These are phyloP conservation scores for Parascedosporium putredinis DNA, from an alignment of 2,329 filamentous ascomycete genomes.

Conservation along the genomic window DNA sequence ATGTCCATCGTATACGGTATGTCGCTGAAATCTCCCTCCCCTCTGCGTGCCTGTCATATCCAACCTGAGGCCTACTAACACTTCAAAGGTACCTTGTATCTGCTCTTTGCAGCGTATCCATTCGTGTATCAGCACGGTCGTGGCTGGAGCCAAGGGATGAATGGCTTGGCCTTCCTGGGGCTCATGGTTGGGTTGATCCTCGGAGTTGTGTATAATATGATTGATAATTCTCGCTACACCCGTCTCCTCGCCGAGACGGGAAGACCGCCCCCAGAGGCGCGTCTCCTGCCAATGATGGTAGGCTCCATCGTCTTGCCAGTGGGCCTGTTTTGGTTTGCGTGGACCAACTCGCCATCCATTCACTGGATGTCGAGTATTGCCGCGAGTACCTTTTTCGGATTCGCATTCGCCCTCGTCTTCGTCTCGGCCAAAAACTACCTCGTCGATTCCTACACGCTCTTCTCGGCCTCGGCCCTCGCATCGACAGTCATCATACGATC, in stretches of 20 bases:
- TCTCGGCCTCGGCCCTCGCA: constrained; percentile 64
- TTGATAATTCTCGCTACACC: constrained; percentile 43
- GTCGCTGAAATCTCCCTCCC: too few species aligned
- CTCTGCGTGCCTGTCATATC: too few species aligned
- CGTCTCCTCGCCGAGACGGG: constrained; percentile 30
- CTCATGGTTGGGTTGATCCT: constrained; percentile 52
- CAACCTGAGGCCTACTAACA: not conserved
- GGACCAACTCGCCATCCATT: constrained; percentile 45
- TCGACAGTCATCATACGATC: constrained; percentile 63
- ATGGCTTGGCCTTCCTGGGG: constrained; percentile 52
- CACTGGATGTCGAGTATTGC: constrained; percentile 46
- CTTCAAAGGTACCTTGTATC: constrained; percentile 31
- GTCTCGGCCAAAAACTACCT: constrained; percentile 55
- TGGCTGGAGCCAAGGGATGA: constrained; percentile 46
- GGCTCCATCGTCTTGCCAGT: constrained; percentile 48
- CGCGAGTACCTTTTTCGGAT: constrained; percentile 38
- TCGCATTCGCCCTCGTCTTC: constrained; percentile 53
- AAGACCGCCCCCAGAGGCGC: constrained; percentile 51
- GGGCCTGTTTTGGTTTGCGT: constrained; percentile 56
- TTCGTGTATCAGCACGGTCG: constrained; percentile 50
- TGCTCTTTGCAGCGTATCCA: constrained; percentile 43
- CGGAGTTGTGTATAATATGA: constrained; percentile 42
- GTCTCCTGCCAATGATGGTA: constrained; percentile 49
- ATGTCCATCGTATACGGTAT: constrained; percentile 45
- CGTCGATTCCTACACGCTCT: constrained; percentile 63